These are phyloP conservation scores for Cercospora citrullina DNA, from an alignment of 2,329 filamentous ascomycete genomes.

Conservation along the genomic window DNA sequence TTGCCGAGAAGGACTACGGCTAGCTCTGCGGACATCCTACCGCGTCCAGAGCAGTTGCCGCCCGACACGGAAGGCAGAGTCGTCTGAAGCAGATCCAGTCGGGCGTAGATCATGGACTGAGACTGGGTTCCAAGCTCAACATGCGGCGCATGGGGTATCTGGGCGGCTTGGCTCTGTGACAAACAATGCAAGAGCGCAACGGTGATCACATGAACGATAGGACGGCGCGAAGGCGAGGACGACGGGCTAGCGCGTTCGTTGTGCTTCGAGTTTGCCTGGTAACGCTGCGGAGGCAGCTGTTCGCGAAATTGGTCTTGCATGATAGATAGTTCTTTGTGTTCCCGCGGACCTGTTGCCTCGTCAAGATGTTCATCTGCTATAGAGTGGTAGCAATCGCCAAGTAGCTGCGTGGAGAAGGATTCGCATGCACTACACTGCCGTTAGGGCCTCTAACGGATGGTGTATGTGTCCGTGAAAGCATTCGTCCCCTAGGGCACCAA, in stretches of 20 bases:
- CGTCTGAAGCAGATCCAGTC: conserved; percentile 20
- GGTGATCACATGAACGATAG: neutral
- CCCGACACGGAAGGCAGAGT: neutral
- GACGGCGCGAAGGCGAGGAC: neutral
- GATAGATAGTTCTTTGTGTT: neutral
- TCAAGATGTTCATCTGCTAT: neutral
- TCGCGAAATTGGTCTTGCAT: neutral
- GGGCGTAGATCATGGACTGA: neutral
- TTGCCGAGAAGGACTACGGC: conserved; percentile 12
- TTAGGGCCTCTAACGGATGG: neutral
- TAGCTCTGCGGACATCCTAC: conserved; percentile 6
- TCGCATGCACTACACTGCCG: neutral
- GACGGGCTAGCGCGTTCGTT: neutral
- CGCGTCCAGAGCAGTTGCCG: conserved; percentile 3
- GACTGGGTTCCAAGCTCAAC: conserved; percentile 15
- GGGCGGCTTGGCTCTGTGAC: conserved; percentile 13
- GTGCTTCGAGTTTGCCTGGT: neutral
- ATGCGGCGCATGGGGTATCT: conserved; percentile 13
- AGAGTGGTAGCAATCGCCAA: neutral
- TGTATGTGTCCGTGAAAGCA: neutral
- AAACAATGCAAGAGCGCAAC: conserved; percentile 5
- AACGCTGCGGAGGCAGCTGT: neutral
- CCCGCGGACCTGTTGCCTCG: neutral
- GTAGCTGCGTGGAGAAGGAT: neutral
- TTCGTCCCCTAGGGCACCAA: neutral